These are phyloP conservation scores for Hypoxylon intermedium DNA, from an alignment of 495 filamentous ascomycete species.

Conservation along the genomic window DNA sequence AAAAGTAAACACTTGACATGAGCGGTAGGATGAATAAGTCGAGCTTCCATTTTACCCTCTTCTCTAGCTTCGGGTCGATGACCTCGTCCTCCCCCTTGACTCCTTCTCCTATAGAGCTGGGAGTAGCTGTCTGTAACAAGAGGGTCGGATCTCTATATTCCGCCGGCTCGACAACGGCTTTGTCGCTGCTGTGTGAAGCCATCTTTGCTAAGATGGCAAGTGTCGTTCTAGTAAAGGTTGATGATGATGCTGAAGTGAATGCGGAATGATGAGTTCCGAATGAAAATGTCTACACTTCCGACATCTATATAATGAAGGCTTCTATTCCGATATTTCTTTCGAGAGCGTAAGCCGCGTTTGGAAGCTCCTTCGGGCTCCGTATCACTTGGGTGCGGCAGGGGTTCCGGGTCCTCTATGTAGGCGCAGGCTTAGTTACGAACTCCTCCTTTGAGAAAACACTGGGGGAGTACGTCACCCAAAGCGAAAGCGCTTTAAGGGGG, in stretches of 20 bases:
- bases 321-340: not conserved
- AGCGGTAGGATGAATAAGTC: conserved; percentile 45
- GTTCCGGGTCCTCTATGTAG: conserved; percentile 11
- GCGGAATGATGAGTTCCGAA: conserved; percentile 2
- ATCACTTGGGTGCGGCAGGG: conserved; percentile 25
- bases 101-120: conserved; percentile 8
- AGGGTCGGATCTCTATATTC: conserved; percentile 21
- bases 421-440: conserved; percentile 17
- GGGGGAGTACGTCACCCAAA: not conserved
- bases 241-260: conserved; percentile 11
- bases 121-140: conserved; percentile 9
- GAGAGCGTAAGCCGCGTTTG: conserved; percentile 30
- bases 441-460: not conserved
- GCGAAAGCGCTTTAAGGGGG: not conserved
- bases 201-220: conserved; percentile 18
- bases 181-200: conserved; percentile 15
- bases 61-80: conserved; percentile 24
- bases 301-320: conserved; percentile 20
- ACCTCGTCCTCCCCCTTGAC: conserved; percentile 21
- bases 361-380: not conserved
- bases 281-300: conserved; percentile 2
- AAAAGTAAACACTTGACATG: conserved; percentile 44
- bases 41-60: conserved; percentile 40
- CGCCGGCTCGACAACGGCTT: conserved; percentile 7
- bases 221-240: not conserved